phyloP scores from a whole-genome alignment of 2,329 filamentous ascomycete genomes.

The Aspergillus glaucus region DNA sequence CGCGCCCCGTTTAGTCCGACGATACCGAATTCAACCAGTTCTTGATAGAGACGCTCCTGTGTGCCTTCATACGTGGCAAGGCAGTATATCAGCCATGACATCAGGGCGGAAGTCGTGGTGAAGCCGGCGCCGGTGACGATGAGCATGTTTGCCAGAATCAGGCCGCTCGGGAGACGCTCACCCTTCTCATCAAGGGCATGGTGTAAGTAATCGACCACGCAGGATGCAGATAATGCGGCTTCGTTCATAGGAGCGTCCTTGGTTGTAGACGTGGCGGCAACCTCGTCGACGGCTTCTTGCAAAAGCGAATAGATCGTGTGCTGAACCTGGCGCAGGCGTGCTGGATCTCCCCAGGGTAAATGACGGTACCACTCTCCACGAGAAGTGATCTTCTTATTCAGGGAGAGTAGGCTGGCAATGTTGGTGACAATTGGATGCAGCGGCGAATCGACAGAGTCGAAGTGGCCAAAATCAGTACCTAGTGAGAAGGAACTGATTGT shows the following conservation, averaged over 20 bases:
- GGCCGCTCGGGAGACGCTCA: constrained; percentile 42
- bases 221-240: constrained; percentile 9
- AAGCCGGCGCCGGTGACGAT: constrained; percentile 54
- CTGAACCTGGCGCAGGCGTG: constrained; percentile 27
- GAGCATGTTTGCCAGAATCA: constrained; percentile 36
- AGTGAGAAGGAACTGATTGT: constrained; percentile 38
- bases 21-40: constrained; percentile 46
- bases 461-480: constrained; percentile 39
- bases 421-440: constrained; percentile 45
- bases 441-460: constrained; percentile 38
- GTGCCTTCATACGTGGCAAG: constrained; percentile 48
- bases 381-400: constrained; percentile 54
- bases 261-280: constrained; percentile 1
- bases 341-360: constrained; percentile 52
- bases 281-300: constrained; percentile 11
- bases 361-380: constrained; percentile 50
- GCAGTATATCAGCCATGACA: constrained; percentile 53
- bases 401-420: constrained; percentile 45
- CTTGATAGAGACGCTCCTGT: constrained; percentile 53
- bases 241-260: constrained; percentile 7
- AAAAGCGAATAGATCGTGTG: constrained; percentile 10
- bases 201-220: constrained; percentile 13
- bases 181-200: constrained; percentile 41
- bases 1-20: constrained; percentile 13
- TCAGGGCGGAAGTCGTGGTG: constrained; percentile 51